A percentile compares a stretch with the other conserved stretches of the same genome.
Evolutionary conservation across 1,284 basidiomycete genomes (phyloP).

Genomic region (Schizophyllum commune): DNA sequence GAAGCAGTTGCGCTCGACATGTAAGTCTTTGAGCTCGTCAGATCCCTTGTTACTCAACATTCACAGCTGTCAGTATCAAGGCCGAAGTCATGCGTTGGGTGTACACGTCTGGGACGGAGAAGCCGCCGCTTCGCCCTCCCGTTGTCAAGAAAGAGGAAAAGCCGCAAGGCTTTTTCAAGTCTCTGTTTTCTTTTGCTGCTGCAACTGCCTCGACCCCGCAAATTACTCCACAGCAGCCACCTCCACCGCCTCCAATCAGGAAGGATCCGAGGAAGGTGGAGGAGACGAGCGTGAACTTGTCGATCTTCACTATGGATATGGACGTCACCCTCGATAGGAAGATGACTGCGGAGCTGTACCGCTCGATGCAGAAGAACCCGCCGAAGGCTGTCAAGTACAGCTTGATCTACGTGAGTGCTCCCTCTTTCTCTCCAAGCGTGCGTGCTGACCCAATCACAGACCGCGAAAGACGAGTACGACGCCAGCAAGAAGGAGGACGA

Average conservation of each 20-base stretch:
- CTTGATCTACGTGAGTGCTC: constrained; percentile 71
- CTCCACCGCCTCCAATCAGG: constrained; percentile 27
- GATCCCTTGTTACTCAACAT: constrained; percentile 3
- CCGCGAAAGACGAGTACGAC: constrained; percentile 85
- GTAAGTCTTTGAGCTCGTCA: constrained; percentile 30
- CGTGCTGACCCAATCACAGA: constrained; percentile 35
- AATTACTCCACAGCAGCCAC: constrained; percentile 28
- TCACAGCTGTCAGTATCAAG: constrained; percentile 67
- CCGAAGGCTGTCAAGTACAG: constrained; percentile 75
- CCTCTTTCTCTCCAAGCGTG: background rate
- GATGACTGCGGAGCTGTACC: constrained; percentile 72
- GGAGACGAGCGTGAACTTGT: constrained; percentile 65
- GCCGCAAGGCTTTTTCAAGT: constrained; percentile 62
- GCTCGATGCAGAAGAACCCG: constrained; percentile 94
- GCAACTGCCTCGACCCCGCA: constrained; percentile 17
- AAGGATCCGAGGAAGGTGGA: constrained; percentile 53
- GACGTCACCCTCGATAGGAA: constrained; percentile 69
- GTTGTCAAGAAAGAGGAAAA: constrained; percentile 26
- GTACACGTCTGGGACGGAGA: constrained; percentile 64
- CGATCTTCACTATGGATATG: constrained; percentile 80
- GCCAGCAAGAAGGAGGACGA: constrained; percentile 63
- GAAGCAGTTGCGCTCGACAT: constrained; percentile 54
- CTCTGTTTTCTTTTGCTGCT: constrained; percentile 62
- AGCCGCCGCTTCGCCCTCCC: constrained; percentile 29
- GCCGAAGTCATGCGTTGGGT: constrained; percentile 82